Conservation (phyloP, 768 basidiomycete genomes). For the Cyathus striatus region DNA sequence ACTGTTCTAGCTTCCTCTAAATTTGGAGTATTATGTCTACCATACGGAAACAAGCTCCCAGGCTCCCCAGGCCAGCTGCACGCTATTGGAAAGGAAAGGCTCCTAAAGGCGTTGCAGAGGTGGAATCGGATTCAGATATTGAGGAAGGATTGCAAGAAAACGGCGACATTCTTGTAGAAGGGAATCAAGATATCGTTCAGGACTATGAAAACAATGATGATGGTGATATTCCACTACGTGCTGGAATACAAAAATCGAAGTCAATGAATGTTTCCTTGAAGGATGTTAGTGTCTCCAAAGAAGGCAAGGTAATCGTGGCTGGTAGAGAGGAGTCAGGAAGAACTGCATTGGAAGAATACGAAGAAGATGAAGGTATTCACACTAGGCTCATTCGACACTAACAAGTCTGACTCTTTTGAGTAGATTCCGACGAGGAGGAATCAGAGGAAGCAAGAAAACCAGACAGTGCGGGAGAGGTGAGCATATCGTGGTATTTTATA, state of each 20-base stretch:
- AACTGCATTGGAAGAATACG: slow-evolving; percentile 51
- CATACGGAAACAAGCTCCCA: slow-evolving; percentile 64
- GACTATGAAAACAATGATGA: slow-evolving; percentile 40
- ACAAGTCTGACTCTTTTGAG: too few species aligned
- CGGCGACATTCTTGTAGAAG: slow-evolving; percentile 57
- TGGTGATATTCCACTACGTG: slow-evolving; percentile 34
- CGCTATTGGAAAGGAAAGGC: slow-evolving; percentile 92
- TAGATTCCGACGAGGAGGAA: slow-evolving; percentile 6
- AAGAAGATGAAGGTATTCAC: slow-evolving; percentile 31
- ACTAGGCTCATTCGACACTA: too few species aligned
- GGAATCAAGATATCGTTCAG: slow-evolving; percentile 46
- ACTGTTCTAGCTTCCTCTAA: neutral
- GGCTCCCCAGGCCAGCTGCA: slow-evolving; percentile 71
- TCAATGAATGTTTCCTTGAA: slow-evolving; percentile 71
- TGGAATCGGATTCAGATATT: slow-evolving; percentile 62
- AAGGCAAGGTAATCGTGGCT: slow-evolving; percentile 76
- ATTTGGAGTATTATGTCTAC: slow-evolving; percentile 15
- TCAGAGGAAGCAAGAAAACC: neutral
- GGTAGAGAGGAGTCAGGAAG: slow-evolving; percentile 76
- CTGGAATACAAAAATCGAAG: slow-evolving; percentile 30
- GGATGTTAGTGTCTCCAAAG: slow-evolving; percentile 76
- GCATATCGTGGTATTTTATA: too few species aligned
- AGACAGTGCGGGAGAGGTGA: too few species aligned
- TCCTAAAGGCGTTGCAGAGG: slow-evolving; percentile 64
- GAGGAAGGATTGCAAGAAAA: slow-evolving; percentile 45